phyloP scores from a whole-genome alignment of 176 grass and related monocot species.

The Lolium perenne region DNA sequence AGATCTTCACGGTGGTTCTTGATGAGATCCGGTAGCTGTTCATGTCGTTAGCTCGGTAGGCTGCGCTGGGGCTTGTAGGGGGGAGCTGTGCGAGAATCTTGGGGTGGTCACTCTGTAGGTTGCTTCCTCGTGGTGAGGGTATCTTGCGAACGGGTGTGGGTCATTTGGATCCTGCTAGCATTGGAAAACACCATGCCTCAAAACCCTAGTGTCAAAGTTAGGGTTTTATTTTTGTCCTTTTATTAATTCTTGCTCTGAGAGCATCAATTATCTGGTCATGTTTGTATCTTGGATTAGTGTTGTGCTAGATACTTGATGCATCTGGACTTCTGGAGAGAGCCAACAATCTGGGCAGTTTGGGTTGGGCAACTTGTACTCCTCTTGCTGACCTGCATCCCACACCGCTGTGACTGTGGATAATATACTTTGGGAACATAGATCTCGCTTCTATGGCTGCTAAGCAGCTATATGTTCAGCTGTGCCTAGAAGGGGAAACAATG shows the following conservation, averaged over 20 bases:
- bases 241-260: background rate
- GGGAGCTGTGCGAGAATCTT: slow-evolving; percentile 37
- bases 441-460: background rate
- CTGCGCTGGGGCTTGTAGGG: background rate
- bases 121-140: background rate
- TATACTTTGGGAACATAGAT: background rate
- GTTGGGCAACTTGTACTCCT: background rate
- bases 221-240: background rate
- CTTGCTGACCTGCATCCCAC: background rate
- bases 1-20: background rate
- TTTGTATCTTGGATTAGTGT: background rate
- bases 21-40: background rate
- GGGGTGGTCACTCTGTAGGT: too few species aligned
- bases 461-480: background rate
- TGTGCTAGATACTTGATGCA: background rate
- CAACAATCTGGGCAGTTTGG: too few species aligned
- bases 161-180: background rate
- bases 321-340: too few species aligned
- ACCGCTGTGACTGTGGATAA: background rate
- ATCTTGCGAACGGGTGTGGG: background rate
- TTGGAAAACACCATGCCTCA: background rate
- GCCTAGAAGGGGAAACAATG: background rate
- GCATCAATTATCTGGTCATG: background rate
- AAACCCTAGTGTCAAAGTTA: background rate
- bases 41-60: background rate